Evolutionary conservation across 306 rosid genomes (phyloP), one percentile per base, ranked within the genome.

Genomic region (Trifolium repens): DNA sequence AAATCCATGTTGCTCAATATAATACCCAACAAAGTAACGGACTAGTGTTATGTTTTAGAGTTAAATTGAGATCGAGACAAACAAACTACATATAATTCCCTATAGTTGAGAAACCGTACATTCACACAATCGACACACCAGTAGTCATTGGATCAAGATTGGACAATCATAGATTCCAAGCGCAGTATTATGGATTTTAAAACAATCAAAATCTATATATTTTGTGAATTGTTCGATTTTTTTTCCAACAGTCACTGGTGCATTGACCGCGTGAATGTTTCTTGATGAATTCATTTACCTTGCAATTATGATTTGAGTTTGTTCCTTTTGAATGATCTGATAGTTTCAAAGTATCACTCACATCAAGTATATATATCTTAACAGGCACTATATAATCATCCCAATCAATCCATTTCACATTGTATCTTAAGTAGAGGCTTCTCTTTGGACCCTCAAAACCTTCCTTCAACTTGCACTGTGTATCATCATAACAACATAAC

Each of bases 371-470:
- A 66, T 83, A 91, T 52, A 89, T 80, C 80, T 84, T 79, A 4
- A 86, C 86, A 11, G 97, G 97, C 81, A 93, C 81, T 0, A 89
- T 11, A 8, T 7, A 75, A 37, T 85, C 79, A 62, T 83, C 78
- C 98, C 98, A 93, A 17, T 91, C 96, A 30, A 86, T 69, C 98
- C 97, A 93, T 77, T 86, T 77, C 24, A 93, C 88, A 0, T 90
- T 91, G 74, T 91, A 93, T 85, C 74, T 88, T 66, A 93, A 19
- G 81, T 85, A 91, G 43, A 93, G 88, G 64, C 67, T 84, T 81
- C 91, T 84, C 79, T 74, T 78, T 27, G 69, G 82, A 26, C 88
- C 80, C 44, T 84, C 54, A 78, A 79, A 79, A 4, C 89, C 86
- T 67, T 85, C 79, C 27, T 43, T 91, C 72, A 89, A 42, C 63